Conservation (phyloP, 345 rosid genomes). For the Acer campestre region DNA sequence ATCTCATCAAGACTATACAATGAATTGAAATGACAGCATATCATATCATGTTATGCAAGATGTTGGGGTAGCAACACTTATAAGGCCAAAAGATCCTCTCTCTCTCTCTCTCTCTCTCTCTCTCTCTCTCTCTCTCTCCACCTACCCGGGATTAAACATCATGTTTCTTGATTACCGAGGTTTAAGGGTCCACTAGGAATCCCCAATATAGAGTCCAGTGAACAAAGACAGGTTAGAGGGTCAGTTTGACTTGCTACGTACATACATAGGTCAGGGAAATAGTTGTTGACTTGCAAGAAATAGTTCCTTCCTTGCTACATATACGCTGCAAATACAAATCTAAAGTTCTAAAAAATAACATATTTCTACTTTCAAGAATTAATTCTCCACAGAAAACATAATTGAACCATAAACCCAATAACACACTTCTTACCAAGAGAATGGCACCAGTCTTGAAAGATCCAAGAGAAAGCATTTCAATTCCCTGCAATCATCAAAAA, state of each 20-base stretch:
- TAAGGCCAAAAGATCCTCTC: background rate
- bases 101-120: too few species aligned
- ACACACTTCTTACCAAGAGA: constrained; percentile 67
- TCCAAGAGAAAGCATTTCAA: constrained; percentile 99
- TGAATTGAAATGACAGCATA: background rate
- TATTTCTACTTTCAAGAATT: background rate
- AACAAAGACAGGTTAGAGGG: background rate
- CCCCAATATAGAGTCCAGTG: background rate
- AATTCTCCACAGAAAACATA: background rate
- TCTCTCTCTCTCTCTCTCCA: too few species aligned
- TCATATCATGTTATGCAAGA: background rate
- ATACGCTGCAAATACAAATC: background rate
- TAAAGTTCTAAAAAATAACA: background rate
- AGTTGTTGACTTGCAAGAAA: background rate
- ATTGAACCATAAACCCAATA: constrained; percentile 14
- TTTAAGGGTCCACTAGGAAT: background rate
- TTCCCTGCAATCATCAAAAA: constrained; percentile 60
- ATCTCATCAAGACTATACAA: background rate
- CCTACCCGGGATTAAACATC: background rate
- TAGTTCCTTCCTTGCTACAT: background rate
- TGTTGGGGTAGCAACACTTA: background rate
- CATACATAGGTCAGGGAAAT: too few species aligned
- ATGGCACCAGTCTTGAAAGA: constrained; percentile 98
- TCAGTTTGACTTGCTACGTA: too few species aligned
- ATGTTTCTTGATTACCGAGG: background rate